Percentiles rank a stretch among this genome's conserved stretches.
phyloP scores from a whole-genome alignment of 306 rosid genomes.

The Geum urbanum region DNA sequence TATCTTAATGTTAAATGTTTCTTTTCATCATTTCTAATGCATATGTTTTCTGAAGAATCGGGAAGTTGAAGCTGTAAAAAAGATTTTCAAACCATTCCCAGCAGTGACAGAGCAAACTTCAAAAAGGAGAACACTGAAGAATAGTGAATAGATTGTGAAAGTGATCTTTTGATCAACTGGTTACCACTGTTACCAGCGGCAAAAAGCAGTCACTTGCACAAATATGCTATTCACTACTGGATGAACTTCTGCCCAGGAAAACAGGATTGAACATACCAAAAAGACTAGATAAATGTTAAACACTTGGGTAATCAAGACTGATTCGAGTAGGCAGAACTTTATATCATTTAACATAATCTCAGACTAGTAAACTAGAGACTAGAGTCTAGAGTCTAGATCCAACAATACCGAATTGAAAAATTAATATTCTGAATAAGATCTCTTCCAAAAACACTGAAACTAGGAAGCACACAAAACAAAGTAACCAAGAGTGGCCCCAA shows the following conservation, averaged over 20 bases:
- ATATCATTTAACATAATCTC: constrained; percentile 4
- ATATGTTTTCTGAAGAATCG: too few relatives aligned
- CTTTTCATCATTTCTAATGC: too few relatives aligned
- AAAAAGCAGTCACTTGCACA: not conserved
- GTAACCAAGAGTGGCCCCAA: not conserved
- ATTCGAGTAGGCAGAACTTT: not conserved
- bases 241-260: not conserved
- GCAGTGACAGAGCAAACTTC: too few relatives aligned
- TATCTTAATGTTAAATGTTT: too few relatives aligned
- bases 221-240: not conserved
- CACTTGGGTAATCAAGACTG: not conserved
- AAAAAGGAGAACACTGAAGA: too few relatives aligned
- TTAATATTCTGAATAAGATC: constrained; percentile 10
- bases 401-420: constrained; percentile 17
- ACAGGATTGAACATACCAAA: not conserved
- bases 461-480: constrained; percentile 16
- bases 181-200: too few relatives aligned
- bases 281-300: too few relatives aligned
- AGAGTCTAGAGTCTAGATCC: constrained; percentile 10
- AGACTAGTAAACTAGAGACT: not conserved
- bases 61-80: too few relatives aligned
- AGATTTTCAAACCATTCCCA: too few relatives aligned
- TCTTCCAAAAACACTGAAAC: constrained; percentile 11
- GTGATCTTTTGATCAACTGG: too few relatives aligned
- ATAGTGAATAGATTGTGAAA: too few relatives aligned